Evolutionary conservation across 371 early-diverging fungal genomes (phyloP), one percentile per base, ranked within the genome.

Genomic region (Mucor piriformis): DNA sequence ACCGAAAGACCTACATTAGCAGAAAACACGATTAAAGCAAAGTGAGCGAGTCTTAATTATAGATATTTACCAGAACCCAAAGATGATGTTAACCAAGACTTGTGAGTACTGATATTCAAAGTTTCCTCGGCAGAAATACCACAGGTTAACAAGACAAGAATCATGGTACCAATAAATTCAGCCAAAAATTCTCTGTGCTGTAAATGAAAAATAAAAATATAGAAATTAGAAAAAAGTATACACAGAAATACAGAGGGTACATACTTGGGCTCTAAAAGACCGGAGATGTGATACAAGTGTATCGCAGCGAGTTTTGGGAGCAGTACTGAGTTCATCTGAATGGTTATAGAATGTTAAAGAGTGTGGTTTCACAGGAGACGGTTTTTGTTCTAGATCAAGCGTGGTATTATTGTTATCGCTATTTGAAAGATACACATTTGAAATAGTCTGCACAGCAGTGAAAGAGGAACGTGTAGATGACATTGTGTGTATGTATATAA

Each of bases 91-190:
- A 78, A 50, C 75, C 75, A 74, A 33, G 78, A 78, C 46, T 61
- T 72, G 15, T 54, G 50, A 44, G 55, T 27, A 10, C 61, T 63
- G 23, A 69, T 62, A 24, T 48, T 21, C 43, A 78, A 54, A 5
- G 67, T 64, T 48, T 76, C 72, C 66, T 85, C 83, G 21, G 87
- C 87, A 18, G 85, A 76, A 18, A 84, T 84, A 24, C 90, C 89
- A 55, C 84, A 76, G 8, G 89, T 87, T 43, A 93, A 78, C 37
- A 89, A 49, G 11, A 92, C 71, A 33, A 93, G 73, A 15, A 92
- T 66, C 56, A 83, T 74, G 13, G 94, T 93, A 21, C 93, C 94
- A 54, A 92, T 76, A 60, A 92, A 90, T 79, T 93, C 94, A 46
- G 92, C 92, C 32, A 92, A 67, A 40, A 83, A 85, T 67, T 89